Conservation (phyloP, 2,329 filamentous ascomycete genomes). For the Diaporthe nobilis region DNA sequence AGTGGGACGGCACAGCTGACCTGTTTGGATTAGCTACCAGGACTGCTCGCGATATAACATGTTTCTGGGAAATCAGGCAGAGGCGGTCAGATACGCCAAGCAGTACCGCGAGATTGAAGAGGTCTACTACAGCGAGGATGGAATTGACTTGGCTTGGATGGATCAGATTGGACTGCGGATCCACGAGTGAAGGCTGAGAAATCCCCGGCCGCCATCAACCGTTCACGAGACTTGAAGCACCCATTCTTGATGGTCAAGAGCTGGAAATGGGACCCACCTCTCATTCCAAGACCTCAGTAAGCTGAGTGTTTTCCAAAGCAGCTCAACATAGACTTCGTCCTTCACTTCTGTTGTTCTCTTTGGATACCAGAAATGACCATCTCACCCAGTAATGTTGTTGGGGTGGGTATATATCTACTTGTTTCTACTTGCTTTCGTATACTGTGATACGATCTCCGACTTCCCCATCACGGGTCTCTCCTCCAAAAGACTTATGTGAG, state of each 20-base stretch:
- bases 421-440: background rate
- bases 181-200: background rate
- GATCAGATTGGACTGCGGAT: background rate
- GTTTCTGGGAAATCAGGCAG: background rate
- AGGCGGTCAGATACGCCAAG: background rate
- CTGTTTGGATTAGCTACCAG: background rate
- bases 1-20: background rate
- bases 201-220: background rate
- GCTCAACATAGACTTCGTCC: too few relatives aligned
- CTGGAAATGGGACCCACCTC: background rate
- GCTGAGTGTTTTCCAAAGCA: too few relatives aligned
- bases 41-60: background rate
- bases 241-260: background rate
- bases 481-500: background rate
- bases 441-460: background rate
- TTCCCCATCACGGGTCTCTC: background rate
- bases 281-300: background rate
- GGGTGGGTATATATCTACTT: background rate
- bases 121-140: slow-evolving; percentile 7
- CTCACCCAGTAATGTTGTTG: background rate
- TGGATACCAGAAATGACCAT: background rate
- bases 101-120: background rate
- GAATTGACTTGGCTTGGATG: slow-evolving; percentile 9
- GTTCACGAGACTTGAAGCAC: background rate
- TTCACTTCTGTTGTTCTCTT: background rate